Percentiles rank a stretch among this genome's conserved stretches.
phyloP scores from a whole-genome alignment of 2,329 filamentous ascomycete species.

The Fusarium redolens region DNA sequence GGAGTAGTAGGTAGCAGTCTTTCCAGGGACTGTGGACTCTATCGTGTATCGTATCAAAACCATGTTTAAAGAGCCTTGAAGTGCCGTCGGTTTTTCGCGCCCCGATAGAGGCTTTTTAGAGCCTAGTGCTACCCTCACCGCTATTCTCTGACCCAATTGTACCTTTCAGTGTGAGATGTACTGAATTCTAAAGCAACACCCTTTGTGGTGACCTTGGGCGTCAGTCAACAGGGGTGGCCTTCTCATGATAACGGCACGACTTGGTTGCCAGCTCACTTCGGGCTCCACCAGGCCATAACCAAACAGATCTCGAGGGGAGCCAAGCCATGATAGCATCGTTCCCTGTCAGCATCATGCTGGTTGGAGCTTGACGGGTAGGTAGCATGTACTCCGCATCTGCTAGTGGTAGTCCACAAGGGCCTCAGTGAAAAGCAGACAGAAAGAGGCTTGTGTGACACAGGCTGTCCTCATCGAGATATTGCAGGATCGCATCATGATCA shows the following conservation, averaged over 20 bases:
- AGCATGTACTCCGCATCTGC: slow-evolving; percentile 44
- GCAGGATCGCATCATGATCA: slow-evolving; percentile 43
- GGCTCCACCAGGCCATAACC: slow-evolving; percentile 35
- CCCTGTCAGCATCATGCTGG: slow-evolving; percentile 39
- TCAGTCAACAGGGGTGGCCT: slow-evolving; percentile 34
- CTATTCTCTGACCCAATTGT: slow-evolving; percentile 39
- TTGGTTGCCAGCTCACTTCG: slow-evolving; percentile 44
- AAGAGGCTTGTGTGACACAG: slow-evolving; percentile 36
- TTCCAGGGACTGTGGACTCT: slow-evolving; percentile 3
- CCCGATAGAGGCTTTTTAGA: slow-evolving; percentile 40
- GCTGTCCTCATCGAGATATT: slow-evolving; percentile 41
- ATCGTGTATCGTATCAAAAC: slow-evolving; percentile 8
- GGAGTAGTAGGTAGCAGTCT: slow-evolving; percentile 4
- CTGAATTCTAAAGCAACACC: slow-evolving; percentile 37
- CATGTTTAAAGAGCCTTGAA: slow-evolving; percentile 19
- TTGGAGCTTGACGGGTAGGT: slow-evolving; percentile 37
- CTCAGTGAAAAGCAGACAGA: slow-evolving; percentile 30
- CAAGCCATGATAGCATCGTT: slow-evolving; percentile 40
- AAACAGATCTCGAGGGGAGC: slow-evolving; percentile 44
- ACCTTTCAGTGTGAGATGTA: slow-evolving; percentile 39
- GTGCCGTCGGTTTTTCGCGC: slow-evolving; percentile 25
- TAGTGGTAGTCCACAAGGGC: slow-evolving; percentile 38
- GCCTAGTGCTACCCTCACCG: slow-evolving; percentile 45
- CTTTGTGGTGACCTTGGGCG: slow-evolving; percentile 30
- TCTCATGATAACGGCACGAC: slow-evolving; percentile 44